Percentiles rank a stretch among this genome's conserved stretches.
These are phyloP conservation scores for Pestalotiopsis sp. DNA, from an alignment of 2,329 filamentous ascomycete species.

Conservation along the genomic window DNA sequence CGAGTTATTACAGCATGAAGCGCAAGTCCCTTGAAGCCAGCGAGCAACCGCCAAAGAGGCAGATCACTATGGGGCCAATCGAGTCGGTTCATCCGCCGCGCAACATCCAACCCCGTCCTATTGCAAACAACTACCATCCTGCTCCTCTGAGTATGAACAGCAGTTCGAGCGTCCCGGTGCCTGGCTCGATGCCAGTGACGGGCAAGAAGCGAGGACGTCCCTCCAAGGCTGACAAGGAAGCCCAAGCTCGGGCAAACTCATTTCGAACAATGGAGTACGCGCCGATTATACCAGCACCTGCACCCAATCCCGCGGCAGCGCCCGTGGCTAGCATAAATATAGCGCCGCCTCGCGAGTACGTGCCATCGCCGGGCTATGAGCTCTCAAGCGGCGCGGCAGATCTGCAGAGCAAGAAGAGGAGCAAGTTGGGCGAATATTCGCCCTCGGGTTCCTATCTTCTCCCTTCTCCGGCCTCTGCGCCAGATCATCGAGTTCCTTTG, in stretches of 20 bases:
- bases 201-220: conserved; percentile 49
- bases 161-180: neutral
- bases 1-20: conserved; percentile 32
- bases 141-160: conserved; percentile 15
- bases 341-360: conserved; percentile 33
- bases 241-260: conserved; percentile 33
- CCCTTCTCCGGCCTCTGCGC: conserved; percentile 31
- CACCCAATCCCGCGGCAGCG: conserved; percentile 3
- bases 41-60: conserved; percentile 36
- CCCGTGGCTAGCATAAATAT: conserved; percentile 25
- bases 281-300: conserved; percentile 33
- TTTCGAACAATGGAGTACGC: conserved; percentile 31
- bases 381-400: conserved; percentile 28
- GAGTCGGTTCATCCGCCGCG: conserved; percentile 29
- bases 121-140: conserved; percentile 29
- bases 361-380: conserved; percentile 34
- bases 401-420: conserved; percentile 28
- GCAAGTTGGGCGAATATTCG: conserved; percentile 27
- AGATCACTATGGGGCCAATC: conserved; percentile 30
- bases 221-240: conserved; percentile 46
- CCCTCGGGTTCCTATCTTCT: conserved; percentile 28
- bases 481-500: conserved; percentile 31
- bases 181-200: conserved; percentile 25
- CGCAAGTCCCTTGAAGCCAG: conserved; percentile 38
- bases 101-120: conserved; percentile 33